Evolutionary conservation across 306 rosid species (phyloP), one percentile per base, ranked within the genome.

Genomic region (Prosopis cineraria): DNA sequence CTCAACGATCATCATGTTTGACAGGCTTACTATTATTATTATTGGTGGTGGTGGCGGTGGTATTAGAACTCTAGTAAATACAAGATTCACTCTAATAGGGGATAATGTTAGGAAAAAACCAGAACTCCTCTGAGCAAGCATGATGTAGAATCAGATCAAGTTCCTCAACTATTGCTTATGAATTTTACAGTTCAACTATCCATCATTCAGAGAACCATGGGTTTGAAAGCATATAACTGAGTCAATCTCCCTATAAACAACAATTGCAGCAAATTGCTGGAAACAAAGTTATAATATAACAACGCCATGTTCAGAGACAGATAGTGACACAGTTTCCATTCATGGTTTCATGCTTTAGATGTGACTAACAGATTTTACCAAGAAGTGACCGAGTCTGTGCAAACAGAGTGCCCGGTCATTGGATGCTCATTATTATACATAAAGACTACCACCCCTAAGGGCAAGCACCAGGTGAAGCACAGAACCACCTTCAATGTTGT

Each of bases 401-500:
- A 73, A 73, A 74, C 68, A 73, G 70, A 33, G 52, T 69, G 48
- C 41, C 72, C 33, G 7, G 17, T 19, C 41, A 33, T 0, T 11
- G 19, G 19, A 68, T 39, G 48, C 37, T 12, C n/a, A 34, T 36
- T 36, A 22, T 44, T 75, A 30, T 41, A 72, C 70, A 73, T 85
- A 87, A 37, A 36, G 68, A 76, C 31, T 56, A 72, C 98, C 99
- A 72, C 96, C 99, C 76, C 68, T 40, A 70, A 50, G 84, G 53
- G 97, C 97, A 63, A 92, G 97, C 80, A 94, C 93, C 73, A 94
- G 85, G 84, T 94, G 97, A 84, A 89, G 98, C 72, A 92, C 97
- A 16, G 95, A 94, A 68, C 98, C 98, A 41, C 98, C 98, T 86
- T 88, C 97, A 45, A 94, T 94, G 80, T 90, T 94, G 90, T 95